Base-by-base conservation (phyloP, 192 early-diverging fungal species). In the Coemansia sp. region DNA sequence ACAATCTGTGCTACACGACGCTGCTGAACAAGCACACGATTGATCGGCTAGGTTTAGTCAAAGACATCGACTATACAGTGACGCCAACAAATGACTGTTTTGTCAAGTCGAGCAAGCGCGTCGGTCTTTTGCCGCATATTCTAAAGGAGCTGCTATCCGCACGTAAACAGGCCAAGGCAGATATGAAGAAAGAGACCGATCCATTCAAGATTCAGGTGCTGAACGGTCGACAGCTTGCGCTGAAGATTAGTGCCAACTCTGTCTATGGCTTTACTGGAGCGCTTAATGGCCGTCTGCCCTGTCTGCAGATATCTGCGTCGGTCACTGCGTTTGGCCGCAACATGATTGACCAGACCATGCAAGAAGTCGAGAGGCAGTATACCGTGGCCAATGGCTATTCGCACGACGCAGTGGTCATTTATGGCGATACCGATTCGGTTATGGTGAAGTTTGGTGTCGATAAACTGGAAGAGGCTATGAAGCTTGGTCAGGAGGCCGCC, bases 371-470 rank as follows among this genome's bases (percentile, higher is more conserved):
- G 66, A 82, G 69, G 37, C 87, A 88, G 35, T 99, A 82, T 75
- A 91, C 88, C 0, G 86, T 94, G 14, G 86, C 71, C 15, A 98
- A 98, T 67, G 94, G 93, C 14, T 97, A 95, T 62, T 69, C 87
- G 38, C 84, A 92, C 62, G 88, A 96, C 66, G 94, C 95, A 0
- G 79, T 85, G 23, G 94, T 99, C 55, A 95, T 99, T 60, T 99
- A 98, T 71, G 97, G 97, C 48, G 97, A 99, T 71, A 99, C 95
- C 0, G 95, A 99, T 85, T 99, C 97, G 5, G 93, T 99, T 24
- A 98, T 99, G 97, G 92, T 99, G 50, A 95, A 95, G 56, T 99
- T 99, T 87, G 97, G 97, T 24, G 85, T 85, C 10, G 74, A 85
- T 37, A 80, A 70, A 53, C 84, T 98, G 35, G 88, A 78, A 19